Conservation (phyloP, 2,329 filamentous ascomycete species). For the Exophiala dermatitidis region DNA sequence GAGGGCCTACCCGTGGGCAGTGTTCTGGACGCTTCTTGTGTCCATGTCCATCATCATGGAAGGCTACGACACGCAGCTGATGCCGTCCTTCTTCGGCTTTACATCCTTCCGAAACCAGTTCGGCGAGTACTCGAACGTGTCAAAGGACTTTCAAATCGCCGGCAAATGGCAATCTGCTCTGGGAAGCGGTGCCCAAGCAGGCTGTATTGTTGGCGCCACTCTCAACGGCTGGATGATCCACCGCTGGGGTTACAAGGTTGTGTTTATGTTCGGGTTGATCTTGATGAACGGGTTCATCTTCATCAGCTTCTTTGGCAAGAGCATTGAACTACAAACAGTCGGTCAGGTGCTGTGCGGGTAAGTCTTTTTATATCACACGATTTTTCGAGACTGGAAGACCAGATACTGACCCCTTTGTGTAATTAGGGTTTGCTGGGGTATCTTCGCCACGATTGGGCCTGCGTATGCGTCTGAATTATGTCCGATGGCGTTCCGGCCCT, state of each 20-base stretch:
- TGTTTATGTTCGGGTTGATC: slow-evolving; percentile 53
- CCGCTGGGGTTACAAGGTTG: slow-evolving; percentile 61
- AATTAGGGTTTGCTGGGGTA: slow-evolving; percentile 22
- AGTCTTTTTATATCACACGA: not conserved
- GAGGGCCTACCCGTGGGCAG: too few relatives aligned
- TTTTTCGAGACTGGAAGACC: not conserved
- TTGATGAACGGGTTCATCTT: slow-evolving; percentile 52
- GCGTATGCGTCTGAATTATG: slow-evolving; percentile 49
- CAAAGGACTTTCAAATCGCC: slow-evolving; percentile 41
- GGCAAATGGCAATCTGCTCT: slow-evolving; percentile 53
- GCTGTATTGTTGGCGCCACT: slow-evolving; percentile 54
- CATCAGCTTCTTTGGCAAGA: slow-evolving; percentile 59
- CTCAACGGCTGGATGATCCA: slow-evolving; percentile 49
- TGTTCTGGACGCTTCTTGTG: too few relatives aligned
- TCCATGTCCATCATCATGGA: too few relatives aligned
- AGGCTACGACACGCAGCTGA: too few relatives aligned
- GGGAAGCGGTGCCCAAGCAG: slow-evolving; percentile 51
- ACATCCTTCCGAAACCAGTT: too few relatives aligned
- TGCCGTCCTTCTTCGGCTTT: too few relatives aligned
- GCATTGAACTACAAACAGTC: slow-evolving; percentile 51
- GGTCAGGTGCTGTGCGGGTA: slow-evolving; percentile 55
- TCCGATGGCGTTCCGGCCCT: slow-evolving; percentile 42
- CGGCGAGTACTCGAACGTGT: too few relatives aligned
- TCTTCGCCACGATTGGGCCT: slow-evolving; percentile 48
- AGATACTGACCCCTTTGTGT: not conserved